Evolutionary conservation across 2,329 filamentous ascomycete species (phyloP).

Genomic region (Xylariaceae sp.): DNA sequence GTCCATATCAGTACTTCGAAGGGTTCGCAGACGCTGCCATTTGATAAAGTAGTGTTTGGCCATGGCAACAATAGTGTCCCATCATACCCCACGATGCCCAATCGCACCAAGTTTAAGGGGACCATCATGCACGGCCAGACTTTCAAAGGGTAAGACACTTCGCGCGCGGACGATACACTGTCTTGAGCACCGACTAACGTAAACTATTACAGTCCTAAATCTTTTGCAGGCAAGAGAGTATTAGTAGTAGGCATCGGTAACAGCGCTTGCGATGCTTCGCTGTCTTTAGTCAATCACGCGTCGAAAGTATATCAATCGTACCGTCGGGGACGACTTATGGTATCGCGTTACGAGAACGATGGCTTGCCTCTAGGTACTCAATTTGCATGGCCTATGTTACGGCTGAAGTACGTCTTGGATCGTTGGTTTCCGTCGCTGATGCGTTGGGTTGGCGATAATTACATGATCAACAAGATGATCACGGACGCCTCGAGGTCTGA

Average conservation of each 20-base stretch:
- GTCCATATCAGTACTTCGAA: conserved; percentile 14
- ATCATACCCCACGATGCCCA: conserved; percentile 15
- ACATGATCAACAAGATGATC: conserved; percentile 19
- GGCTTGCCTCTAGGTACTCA: conserved; percentile 16
- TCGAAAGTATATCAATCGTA: conserved; percentile 19
- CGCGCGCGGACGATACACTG: no score
- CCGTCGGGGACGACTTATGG: conserved; percentile 14
- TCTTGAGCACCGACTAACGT: not conserved
- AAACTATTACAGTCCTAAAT: conserved; percentile 7
- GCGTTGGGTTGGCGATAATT: conserved; percentile 9
- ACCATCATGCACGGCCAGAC: conserved; percentile 20
- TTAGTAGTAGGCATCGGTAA: conserved; percentile 22
- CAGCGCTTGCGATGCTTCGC: conserved; percentile 17
- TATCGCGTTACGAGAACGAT: conserved; percentile 16
- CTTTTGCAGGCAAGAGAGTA: conserved; percentile 15
- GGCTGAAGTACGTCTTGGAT: conserved; percentile 23
- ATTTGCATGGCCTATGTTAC: conserved; percentile 16
- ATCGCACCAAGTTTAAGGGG: conserved; percentile 17
- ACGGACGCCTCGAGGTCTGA: conserved; percentile 17
- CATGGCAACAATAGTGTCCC: conserved; percentile 15
- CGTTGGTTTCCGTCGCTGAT: conserved; percentile 15
- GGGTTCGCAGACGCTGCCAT: conserved; percentile 9
- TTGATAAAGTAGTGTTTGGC: conserved; percentile 21
- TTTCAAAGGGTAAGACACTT: conserved; percentile 15
- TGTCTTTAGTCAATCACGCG: conserved; percentile 9